Evolutionary conservation across 306 rosid species (phyloP).

Genomic region (Heteromeles arbutifolia): DNA sequence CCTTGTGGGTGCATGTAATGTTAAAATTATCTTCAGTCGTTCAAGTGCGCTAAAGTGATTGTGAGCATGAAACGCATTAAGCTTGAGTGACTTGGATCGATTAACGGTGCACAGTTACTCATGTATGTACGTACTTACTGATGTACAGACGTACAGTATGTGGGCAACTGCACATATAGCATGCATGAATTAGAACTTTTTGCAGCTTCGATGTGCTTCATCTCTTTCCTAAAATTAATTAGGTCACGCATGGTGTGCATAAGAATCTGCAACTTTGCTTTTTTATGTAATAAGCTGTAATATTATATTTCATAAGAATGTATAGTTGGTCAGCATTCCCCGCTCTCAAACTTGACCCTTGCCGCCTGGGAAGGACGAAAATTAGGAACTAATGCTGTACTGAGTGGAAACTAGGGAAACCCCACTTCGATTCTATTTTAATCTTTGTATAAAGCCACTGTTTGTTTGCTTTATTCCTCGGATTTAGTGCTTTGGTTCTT

Average conservation of each 20-base stretch:
- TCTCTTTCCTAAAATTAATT: background rate
- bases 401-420: constrained; percentile 44
- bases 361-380: background rate
- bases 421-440: constrained; percentile 28
- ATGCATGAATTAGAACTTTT: background rate
- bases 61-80: background rate
- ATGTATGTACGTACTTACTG: background rate
- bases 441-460: background rate
- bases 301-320: background rate
- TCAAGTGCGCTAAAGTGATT: background rate
- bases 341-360: background rate
- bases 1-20: background rate
- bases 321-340: background rate
- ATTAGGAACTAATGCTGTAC: background rate
- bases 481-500: background rate
- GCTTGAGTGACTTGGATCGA: background rate
- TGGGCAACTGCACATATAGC: background rate
- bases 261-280: constrained; percentile 6
- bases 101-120: background rate
- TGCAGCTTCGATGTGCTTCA: constrained; percentile 1
- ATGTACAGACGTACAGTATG: background rate
- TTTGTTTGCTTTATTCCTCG: background rate
- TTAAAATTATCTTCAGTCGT: background rate
- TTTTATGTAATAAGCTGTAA: background rate
- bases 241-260: background rate